Percentiles rank a stretch among this genome's conserved stretches.
Evolutionary conservation across 805 yeast genomes (phyloP).

Genomic region (Myxozyma geophila): DNA sequence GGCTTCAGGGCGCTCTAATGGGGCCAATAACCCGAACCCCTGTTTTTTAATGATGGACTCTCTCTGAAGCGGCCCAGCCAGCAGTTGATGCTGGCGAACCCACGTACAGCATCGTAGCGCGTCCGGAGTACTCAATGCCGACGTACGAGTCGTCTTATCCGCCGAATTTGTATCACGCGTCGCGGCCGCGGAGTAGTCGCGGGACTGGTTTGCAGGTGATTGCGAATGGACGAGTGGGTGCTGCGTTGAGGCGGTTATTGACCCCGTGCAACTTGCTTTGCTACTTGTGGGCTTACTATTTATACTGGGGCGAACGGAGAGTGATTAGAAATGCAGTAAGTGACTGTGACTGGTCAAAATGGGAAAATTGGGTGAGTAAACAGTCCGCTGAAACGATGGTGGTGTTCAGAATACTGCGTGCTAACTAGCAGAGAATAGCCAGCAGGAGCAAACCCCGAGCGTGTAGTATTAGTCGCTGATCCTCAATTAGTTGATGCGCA

Average conservation of each 20-base stretch:
- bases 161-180: conserved; percentile 30
- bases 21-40: no score
- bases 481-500: conserved; percentile 91
- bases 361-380: conserved; percentile 61
- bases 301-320: conserved; percentile 61
- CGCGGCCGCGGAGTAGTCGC: conserved; percentile 16
- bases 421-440: conserved; percentile 4
- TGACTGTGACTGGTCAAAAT: conserved; percentile 63
- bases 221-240: conserved; percentile 17
- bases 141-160: conserved; percentile 36
- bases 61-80: no score
- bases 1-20: no score
- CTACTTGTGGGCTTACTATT: conserved; percentile 50
- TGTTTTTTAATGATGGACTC: not conserved
- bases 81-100: no score
- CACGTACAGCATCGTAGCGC: not conserved
- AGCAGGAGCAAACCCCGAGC: conserved; percentile 28
- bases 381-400: not conserved
- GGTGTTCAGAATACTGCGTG: no score
- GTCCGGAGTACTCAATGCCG: conserved; percentile 23
- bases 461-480: conserved; percentile 68
- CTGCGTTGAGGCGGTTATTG: conserved; percentile 4
- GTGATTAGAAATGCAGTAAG: conserved; percentile 53
- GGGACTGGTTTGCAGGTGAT: not conserved
- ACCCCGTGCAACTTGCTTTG: conserved; percentile 37